Percentiles rank a stretch among this genome's conserved stretches.
phyloP scores from a whole-genome alignment of 495 filamentous ascomycete genomes.

The Echria macrotheca region DNA sequence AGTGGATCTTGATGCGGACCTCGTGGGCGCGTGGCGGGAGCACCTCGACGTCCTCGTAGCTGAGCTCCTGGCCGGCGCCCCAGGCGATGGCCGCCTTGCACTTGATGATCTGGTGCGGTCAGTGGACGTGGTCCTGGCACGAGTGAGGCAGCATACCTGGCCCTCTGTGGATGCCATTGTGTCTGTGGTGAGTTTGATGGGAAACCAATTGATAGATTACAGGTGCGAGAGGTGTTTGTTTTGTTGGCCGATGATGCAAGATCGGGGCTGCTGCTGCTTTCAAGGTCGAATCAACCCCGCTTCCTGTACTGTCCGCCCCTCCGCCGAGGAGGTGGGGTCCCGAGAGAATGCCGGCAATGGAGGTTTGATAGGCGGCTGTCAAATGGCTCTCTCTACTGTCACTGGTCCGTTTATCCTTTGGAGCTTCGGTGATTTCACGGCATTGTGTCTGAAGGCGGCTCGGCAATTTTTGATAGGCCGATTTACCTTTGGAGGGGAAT shows the following conservation, averaged over 20 bases:
- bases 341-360: conserved; percentile 18
- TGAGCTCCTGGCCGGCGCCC: conserved; percentile 86
- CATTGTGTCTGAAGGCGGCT: conserved; percentile 16
- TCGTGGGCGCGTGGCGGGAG: conserved; percentile 87
- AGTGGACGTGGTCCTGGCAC: conserved; percentile 7
- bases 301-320: background rate
- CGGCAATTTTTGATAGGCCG: conserved; percentile 10
- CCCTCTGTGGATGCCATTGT: conserved; percentile 45
- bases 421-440: conserved; percentile 30
- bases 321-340: conserved; percentile 18
- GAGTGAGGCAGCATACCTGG: conserved; percentile 30
- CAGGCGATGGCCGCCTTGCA: conserved; percentile 91
- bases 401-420: conserved; percentile 4
- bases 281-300: conserved; percentile 7
- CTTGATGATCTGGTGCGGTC: conserved; percentile 38
- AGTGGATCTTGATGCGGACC: conserved; percentile 92
- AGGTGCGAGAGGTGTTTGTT: background rate
- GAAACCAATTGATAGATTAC: background rate
- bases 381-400: too few species aligned
- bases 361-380: background rate
- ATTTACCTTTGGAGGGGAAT: background rate
- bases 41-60: conserved; percentile 88
- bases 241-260: background rate
- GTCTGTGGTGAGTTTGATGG: background rate
- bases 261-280: background rate